Evolutionary conservation across 257 asterid genomes (phyloP).

Genomic region (Fraxinus pennsylvanica): DNA sequence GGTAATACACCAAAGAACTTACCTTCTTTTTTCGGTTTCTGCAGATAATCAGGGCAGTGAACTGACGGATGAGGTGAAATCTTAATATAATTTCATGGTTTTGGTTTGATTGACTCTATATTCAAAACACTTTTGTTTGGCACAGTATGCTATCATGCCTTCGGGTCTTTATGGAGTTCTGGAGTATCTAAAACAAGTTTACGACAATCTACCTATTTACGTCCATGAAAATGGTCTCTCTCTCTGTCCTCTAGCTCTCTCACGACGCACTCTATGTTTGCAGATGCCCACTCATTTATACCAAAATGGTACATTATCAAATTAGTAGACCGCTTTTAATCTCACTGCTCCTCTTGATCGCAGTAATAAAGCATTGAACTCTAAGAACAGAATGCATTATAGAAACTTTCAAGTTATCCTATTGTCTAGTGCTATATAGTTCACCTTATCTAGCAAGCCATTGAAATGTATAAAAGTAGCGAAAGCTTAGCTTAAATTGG

Average conservation of each 20-base stretch:
- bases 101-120: background rate
- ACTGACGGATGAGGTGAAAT: slow-evolving; percentile 22
- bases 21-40: background rate
- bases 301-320: no score
- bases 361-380: no score
- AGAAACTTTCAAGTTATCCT: no score
- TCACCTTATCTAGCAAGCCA: no score
- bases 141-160: slow-evolving; percentile 35
- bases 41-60: slow-evolving; percentile 5
- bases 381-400: no score
- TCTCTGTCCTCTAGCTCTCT: slow-evolving; percentile 17
- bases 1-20: background rate
- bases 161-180: slow-evolving; percentile 41
- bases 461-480: no score
- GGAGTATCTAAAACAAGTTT: slow-evolving; percentile 43
- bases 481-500: background rate
- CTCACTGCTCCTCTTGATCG: no score
- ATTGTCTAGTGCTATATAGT: no score
- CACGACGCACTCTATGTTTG: no score
- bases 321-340: no score
- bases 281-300: no score
- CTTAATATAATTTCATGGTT: background rate
- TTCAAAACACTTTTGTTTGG: background rate
- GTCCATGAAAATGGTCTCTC: slow-evolving; percentile 57
- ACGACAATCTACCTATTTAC: slow-evolving; percentile 55